Evolutionary conservation across 805 yeast genomes (phyloP).

Genomic region (Sungouiella blattae): DNA sequence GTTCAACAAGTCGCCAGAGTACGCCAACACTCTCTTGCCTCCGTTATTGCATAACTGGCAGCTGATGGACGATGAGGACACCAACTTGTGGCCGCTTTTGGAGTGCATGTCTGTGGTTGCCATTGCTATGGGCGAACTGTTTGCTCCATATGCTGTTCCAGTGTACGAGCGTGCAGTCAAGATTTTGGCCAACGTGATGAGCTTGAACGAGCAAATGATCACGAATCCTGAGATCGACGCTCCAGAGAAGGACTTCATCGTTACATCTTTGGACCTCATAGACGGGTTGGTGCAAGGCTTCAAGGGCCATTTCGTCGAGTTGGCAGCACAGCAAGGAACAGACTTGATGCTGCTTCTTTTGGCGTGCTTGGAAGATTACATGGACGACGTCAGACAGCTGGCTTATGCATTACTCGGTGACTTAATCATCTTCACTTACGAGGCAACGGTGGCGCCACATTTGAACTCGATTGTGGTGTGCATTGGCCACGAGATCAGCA

Average conservation of each 20-base stretch:
- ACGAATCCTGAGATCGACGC: slow-evolving; percentile 65
- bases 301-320: slow-evolving; percentile 55
- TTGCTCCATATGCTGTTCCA: slow-evolving; percentile 85
- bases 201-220: slow-evolving; percentile 58
- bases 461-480: slow-evolving; percentile 55
- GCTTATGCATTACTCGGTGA: slow-evolving; percentile 91
- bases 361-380: slow-evolving; percentile 69
- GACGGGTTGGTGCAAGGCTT: slow-evolving; percentile 94
- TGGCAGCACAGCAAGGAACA: slow-evolving; percentile 39
- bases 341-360: slow-evolving; percentile 60
- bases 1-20: slow-evolving; percentile 49
- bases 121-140: slow-evolving; percentile 75
- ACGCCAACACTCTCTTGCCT: slow-evolving; percentile 65
- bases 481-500: slow-evolving; percentile 65
- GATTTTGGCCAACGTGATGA: slow-evolving; percentile 66
- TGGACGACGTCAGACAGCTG: slow-evolving; percentile 88
- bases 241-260: slow-evolving; percentile 87
- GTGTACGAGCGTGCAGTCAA: slow-evolving; percentile 76
- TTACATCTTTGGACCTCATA: slow-evolving; percentile 82
- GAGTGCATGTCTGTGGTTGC: slow-evolving; percentile 94
- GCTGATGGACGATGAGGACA: slow-evolving; percentile 66
- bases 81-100: slow-evolving; percentile 84
- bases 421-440: slow-evolving; percentile 60
- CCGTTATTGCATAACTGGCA: slow-evolving; percentile 85
- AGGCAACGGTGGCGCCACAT: slow-evolving; percentile 44